Evolutionary conservation across 2,329 filamentous ascomycete species (phyloP), one percentile per base, ranked within the genome.

Genomic region (Fusarium subglutinans): DNA sequence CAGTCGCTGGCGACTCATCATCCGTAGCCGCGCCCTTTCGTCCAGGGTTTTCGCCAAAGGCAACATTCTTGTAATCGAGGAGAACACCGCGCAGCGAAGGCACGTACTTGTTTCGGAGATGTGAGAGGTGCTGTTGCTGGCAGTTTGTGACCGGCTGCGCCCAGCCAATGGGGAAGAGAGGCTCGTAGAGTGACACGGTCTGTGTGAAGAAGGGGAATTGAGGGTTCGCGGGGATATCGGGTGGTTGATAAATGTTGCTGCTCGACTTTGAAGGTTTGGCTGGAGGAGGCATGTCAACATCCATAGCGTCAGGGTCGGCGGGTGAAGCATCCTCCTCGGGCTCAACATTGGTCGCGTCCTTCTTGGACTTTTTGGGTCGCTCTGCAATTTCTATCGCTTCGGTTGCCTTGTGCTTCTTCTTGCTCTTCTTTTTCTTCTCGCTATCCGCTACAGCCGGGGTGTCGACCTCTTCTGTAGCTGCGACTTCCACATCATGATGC

Each of bases 151-250:
- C 84, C 0, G 93, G 92, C 66, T 90, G 88, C 69, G 89, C 86
- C 83, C 94, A 92, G 50, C 92, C 91, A 44, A 90, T 85, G 17
- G 94, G 93, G 72, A 90, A 93, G 71, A 96, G 86, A 4, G 93
- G 90, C 72, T 95, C 88, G 83, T 94, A 95, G 77, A 98, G 89
- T 4, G 95, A 95, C 47, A 94, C 89, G 28, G 92, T 94, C 79
- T 96, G 92, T 35, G 90, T 89, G 80, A 91, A 91, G 83, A 97
- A 96, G 22, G 95, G 93, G 50, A 92, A 93, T 72, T 82, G 84
- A 56, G 82, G 82, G 66, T 83, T 80, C 56, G 82, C 72, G 30
- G 84, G 83, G 58, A 84, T 81, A 64, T 83, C 79, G 48, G 80
- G 78, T 40, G 84, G 81, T 73, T 82, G 80, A 73, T 83, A 81